A percentile compares a stretch with the other conserved stretches of the same genome.
These are phyloP conservation scores for Akanthomyces lecanii DNA, from an alignment of 2,329 filamentous ascomycete species.

Conservation along the genomic window DNA sequence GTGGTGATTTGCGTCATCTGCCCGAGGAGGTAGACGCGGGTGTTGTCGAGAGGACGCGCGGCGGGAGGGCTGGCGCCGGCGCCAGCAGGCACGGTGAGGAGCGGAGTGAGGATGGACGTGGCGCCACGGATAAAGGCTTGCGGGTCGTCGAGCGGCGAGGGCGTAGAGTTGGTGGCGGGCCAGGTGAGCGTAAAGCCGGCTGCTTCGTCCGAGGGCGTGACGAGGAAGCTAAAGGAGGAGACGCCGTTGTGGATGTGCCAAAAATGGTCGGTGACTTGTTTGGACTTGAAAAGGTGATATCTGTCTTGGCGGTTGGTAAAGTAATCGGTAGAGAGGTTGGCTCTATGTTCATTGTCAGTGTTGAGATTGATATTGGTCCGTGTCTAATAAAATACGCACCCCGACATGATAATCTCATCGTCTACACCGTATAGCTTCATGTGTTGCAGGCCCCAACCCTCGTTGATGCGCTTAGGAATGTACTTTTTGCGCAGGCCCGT, in stretches of 20 bases:
- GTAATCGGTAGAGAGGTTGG: constrained; percentile 89
- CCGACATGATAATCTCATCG: constrained; percentile 91
- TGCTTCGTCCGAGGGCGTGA: constrained; percentile 57
- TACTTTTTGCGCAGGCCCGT: constrained; percentile 79
- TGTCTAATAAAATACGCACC: constrained; percentile 46
- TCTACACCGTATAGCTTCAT: constrained; percentile 98
- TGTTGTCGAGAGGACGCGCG: constrained; percentile 42
- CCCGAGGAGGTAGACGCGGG: constrained; percentile 77
- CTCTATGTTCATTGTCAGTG: constrained; percentile 37
- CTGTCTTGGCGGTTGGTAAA: constrained; percentile 94
- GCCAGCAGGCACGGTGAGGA: constrained; percentile 46
- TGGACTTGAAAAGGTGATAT: constrained; percentile 85
- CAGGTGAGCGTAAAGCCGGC: constrained; percentile 63
- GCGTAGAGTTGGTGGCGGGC: constrained; percentile 69
- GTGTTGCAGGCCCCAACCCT: constrained; percentile 96
- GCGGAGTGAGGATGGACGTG: constrained; percentile 59
- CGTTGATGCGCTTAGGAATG: constrained; percentile 87
- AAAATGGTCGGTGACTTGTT: constrained; percentile 78
- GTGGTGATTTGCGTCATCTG: constrained; percentile 87
- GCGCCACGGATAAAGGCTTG: constrained; percentile 66
- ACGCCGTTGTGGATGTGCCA: constrained; percentile 71
- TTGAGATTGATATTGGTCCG: not conserved
- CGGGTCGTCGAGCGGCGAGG: constrained; percentile 68
- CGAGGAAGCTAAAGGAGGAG: constrained; percentile 74
- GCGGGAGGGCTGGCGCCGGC: not conserved